Conservation (phyloP, 345 rosid species). For the Pistacia integerrima region DNA sequence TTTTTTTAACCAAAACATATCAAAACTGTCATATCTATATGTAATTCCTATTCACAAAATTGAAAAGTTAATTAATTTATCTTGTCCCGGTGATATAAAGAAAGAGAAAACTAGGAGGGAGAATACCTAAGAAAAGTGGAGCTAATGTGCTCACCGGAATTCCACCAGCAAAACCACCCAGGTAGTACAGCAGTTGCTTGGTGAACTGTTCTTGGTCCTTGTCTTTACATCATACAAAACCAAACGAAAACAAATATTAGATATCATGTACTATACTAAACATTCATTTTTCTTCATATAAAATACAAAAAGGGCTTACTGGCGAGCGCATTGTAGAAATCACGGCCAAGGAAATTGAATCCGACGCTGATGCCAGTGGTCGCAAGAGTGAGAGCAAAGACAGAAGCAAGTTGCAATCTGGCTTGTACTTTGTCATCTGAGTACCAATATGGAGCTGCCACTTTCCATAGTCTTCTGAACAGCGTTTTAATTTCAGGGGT, state of each 20-base stretch:
- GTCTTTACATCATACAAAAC: constrained; percentile 39
- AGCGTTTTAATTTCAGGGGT: constrained; percentile 45
- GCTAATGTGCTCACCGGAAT: constrained; percentile 80
- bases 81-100: neutral
- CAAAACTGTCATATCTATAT: neutral
- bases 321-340: constrained; percentile 92
- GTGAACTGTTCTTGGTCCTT: constrained; percentile 94
- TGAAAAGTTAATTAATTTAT: neutral
- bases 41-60: neutral
- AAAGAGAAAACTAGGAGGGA: constrained; percentile 7
- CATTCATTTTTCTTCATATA: neutral
- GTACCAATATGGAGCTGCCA: constrained; percentile 89
- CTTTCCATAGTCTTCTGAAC: constrained; percentile 76
- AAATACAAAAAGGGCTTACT: constrained; percentile 38
- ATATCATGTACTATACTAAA: neutral
- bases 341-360: constrained; percentile 96
- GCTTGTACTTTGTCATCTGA: constrained; percentile 81
- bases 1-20: neutral
- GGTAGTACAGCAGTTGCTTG: constrained; percentile 82
- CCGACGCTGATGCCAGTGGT: constrained; percentile 96
- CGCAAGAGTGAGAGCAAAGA: constrained; percentile 83
- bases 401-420: constrained; percentile 77
- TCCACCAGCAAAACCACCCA: constrained; percentile 86
- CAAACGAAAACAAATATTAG: neutral
- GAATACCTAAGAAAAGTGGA: constrained; percentile 34